Conservation (phyloP, 441 rosid genomes). For the Lepidium campestre region DNA sequence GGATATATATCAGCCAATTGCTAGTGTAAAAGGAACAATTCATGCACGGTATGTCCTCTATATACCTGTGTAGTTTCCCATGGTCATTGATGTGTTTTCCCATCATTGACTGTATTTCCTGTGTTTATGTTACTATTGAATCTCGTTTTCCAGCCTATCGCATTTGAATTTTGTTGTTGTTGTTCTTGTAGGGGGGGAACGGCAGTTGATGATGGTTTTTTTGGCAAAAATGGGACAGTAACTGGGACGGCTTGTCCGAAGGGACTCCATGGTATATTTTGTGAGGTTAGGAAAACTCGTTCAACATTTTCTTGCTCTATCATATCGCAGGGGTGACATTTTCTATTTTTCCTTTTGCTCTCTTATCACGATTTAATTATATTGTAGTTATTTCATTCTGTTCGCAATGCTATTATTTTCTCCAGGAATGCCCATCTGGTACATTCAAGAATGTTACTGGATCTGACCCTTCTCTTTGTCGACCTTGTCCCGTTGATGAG, state of each 20-base stretch:
- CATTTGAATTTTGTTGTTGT: background rate
- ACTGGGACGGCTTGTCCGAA: conserved; percentile 91
- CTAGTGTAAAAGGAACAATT: conserved; percentile 75
- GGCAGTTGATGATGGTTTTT: conserved; percentile 47
- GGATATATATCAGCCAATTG: conserved; percentile 98
- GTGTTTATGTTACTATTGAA: background rate
- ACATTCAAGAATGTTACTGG: conserved; percentile 88
- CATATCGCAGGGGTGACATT: background rate
- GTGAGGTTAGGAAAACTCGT: conserved; percentile 46
- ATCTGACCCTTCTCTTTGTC: conserved; percentile 80
- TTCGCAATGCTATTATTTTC: conserved; percentile 16
- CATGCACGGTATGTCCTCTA: conserved; percentile 53
- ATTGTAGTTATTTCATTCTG: conserved; percentile 3
- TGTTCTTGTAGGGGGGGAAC: conserved; percentile 63
- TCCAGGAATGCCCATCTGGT: conserved; percentile 96
- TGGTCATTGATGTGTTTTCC: background rate
- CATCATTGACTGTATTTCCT: background rate
- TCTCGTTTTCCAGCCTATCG: conserved; percentile 6
- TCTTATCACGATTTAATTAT: background rate
- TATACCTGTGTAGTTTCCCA: background rate
- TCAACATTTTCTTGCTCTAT: conserved; percentile 7
- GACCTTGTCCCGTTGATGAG: conserved; percentile 61
- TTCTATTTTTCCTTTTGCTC: conserved; percentile 11
- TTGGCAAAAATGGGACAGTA: conserved; percentile 83
- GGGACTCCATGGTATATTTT: conserved; percentile 90